Evolutionary conservation across 306 rosid genomes (phyloP), one percentile per base, ranked within the genome.

Genomic region (Glycine soja): DNA sequence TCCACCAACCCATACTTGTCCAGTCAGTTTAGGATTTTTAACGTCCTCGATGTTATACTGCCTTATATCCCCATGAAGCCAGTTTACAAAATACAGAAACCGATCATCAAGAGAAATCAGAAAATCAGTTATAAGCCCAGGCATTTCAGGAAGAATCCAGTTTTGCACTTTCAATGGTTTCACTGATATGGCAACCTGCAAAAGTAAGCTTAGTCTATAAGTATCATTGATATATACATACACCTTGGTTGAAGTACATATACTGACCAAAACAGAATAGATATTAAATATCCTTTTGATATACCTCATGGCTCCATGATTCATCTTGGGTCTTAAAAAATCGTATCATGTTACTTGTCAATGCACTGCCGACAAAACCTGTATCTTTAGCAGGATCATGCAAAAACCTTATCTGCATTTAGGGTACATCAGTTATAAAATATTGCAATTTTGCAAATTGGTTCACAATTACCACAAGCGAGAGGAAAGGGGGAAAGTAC

Each of bases 21-120:
- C 97, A 1, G 89, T 85, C 45, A 91, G 80, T 78, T 74, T 74
- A 50, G 99, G 99, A 82, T 82, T 87, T 76, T 84, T 82, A 54
- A 89, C 82, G 73, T 95, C 97, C 86, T 93, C 97, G 42, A 95
- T 91, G 82, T 91, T 88, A 65, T 91, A 95, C 65, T 95, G 99
- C 16, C 99, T 89, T 78, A 95, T 90, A 87, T 95, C 97, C 11
- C 99, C 97, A 36, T 95, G 99, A 81, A 95, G 95, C 99, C 99
- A 95, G 90, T 95, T 95, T 87, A 85, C 95, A 10, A 90, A 82
- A 87, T 93, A 93, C 62, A 95, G 80, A 81, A 90, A 95, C 70
- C 94, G 97, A 66, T 93, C 99, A 70, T 95, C 97, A 9, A 95
- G 95, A 14, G 99, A 95, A 52, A 95, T 87, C 78, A 95, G 86